Base-by-base conservation (phyloP, 1,139 yeast species). In the Geotrichum restrictum region DNA sequence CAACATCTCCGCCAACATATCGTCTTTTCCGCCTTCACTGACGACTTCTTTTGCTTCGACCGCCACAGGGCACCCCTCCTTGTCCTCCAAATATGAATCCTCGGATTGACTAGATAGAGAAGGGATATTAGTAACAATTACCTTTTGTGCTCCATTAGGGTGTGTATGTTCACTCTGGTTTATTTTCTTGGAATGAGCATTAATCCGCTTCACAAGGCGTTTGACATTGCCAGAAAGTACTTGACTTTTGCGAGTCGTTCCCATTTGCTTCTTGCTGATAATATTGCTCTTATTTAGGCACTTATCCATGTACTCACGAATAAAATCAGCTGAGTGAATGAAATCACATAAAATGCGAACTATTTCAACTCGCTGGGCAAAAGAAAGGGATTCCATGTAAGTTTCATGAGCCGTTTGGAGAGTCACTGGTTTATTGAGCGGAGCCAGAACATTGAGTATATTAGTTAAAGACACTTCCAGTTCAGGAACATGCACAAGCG, bases 201-300 rank as follows among this genome's bases (percentile, higher is more conserved):
- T 61, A 56, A 60, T 63, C 45, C 65, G 66, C 34, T 63, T 67
- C 16, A 65, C 68, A 10, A 65, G 65, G 46, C 68, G 72, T 53
- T 75, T 79, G 1, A 82, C 80, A 36, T 69, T 69, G 45, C 85
- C 89, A 32, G 57, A 58, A 3, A 65, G 53, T 4, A 53, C 45
- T 62, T 82, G 84, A 60, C 77, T 77, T 53, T 84, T 91, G 57
- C 85, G 78, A 45, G 83, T 75, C 40, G 78, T 73, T 51, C 88
- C 95, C 48, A 85, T 71, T 56, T 91, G 75, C 51, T 81, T 85
- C 56, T 91, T 77, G 62, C 95, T 78, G 37, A 85, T 68, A 14
- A 72, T 70, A 0, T 88, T 77, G 1, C 85, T 76, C 41, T 80
- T 79, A 36, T 85, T 94, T 65, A 85, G 73, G 57, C 86, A 81